Base-by-base conservation (phyloP, 345 rosid genomes). In the Arabidopsis thaliana region DNA sequence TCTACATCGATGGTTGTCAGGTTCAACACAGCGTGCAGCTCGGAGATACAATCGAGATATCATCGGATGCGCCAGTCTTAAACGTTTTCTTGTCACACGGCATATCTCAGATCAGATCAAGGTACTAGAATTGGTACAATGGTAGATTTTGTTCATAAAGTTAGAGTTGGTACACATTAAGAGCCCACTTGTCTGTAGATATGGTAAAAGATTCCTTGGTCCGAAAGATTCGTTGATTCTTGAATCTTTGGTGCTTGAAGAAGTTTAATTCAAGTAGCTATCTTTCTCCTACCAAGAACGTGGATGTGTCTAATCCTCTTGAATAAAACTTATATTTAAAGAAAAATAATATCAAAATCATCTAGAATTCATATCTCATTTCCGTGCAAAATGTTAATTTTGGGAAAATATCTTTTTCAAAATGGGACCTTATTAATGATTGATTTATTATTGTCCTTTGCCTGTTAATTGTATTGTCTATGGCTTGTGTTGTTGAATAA, bases 1-100 rank as follows among this genome's bases (percentile, higher is more conserved):
- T 93, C 72, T 91, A 87, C 69, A 40, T 93, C 49, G 97, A 94
- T 79, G 98, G 98, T 51, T 90, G 88, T 71, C 85, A 88, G 33
- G 85, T 88, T 52, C 62, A 44, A 40, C 77, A 79, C 78, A 28
- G 82, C 33, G 75, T 91, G 53, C 85, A 78, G 61, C 78, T 81
- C 13, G 91, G 88, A 46, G 96, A 91, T 77, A 75, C 61, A 51
- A 77, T 91, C 50, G 82, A 87, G 63, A 66, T 90, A 80, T 87
- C 97, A 53, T 79, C 92, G 5, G 67, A 69, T 69, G 97, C 97
- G 24, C 93, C 93, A 0, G 78, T 72, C 68, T 80, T 91, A 69
- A 86, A 83, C 66, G 87, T 90, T 52, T 89, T 87, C 84, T 79
- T 94, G 85, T 80, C 91, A 64, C 52, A 75, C 3, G 46, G 16